Evolutionary conservation across 202 grass and related monocot species (phyloP), one percentile per base, ranked within the genome.

Genomic region (Brachypodium distachyon): DNA sequence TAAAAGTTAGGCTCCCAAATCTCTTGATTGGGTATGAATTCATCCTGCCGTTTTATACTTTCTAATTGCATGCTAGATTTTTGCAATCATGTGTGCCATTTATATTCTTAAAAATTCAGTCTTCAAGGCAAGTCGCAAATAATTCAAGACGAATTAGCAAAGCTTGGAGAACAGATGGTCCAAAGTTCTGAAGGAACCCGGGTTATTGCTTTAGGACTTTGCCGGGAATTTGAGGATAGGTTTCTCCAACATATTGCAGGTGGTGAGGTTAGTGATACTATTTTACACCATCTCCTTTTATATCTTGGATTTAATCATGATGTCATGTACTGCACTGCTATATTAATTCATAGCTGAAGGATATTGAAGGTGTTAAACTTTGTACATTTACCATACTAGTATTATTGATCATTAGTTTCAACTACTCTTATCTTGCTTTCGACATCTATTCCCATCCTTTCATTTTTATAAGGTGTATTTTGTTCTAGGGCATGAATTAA

Each of bases 161-260:
- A 84, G 54, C 76, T 97, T 79, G 93, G 90, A 29, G 93, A 97
- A 86, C 85, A 88, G 62, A 93, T 97, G 93, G 85, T 77, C n/a
- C 48, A 93, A 67, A 82, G 76, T 90, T 81, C 76, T 16, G 93
- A 97, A 90, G 93, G 93, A 78, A 97, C 87, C 21, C 76, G 85
- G 22, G 87, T 80, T 29, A 88, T 96, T 84, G 90, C 93, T 83
- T 89, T 96, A 67, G 93, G 85, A 60, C 93, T 96, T 79, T 97
- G 90, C 34, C 87, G 90, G 64, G 87, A 97, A 80, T 97, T 93
- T 68, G 93, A 92, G 77, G 87, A 97, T 61, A 92, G 72, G 50
- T 97, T 97, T 84, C 82, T 97, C 56, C 34, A 80, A 54, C 87
- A 97, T 73, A 78, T 93, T 84, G 80, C 87, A 38, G 39, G 61